Percentiles rank a stretch among this genome's conserved stretches.
Evolutionary conservation across 164 flowering plant species (phyloP).

Genomic region (Annona squamosa): DNA sequence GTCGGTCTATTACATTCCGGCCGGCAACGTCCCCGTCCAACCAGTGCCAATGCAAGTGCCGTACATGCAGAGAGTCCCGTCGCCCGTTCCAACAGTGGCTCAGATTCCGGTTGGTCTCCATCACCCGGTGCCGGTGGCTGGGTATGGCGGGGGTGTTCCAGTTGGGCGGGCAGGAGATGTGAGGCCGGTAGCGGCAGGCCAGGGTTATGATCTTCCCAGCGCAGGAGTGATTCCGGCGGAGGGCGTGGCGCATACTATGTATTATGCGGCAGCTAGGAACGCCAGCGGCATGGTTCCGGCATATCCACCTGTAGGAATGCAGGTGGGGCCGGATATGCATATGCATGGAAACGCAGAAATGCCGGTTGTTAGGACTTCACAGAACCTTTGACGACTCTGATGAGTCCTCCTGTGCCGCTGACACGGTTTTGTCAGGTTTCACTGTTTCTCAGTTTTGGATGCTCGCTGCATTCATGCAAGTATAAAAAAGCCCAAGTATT

Average conservation of each 20-base stretch:
- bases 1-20: constrained; percentile 59
- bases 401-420: neutral
- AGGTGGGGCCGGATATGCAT: constrained; percentile 31
- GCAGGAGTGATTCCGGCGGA: constrained; percentile 19
- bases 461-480: too few relatives aligned
- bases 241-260: constrained; percentile 33
- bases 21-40: constrained; percentile 33
- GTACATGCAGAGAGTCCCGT: constrained; percentile 26
- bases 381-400: constrained; percentile 1
- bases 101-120: constrained; percentile 35
- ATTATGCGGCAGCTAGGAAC: constrained; percentile 35
- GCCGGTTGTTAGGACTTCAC: constrained; percentile 19
- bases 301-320: constrained; percentile 31
- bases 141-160: constrained; percentile 30
- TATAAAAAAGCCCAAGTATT: too few relatives aligned
- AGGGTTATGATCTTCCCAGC: constrained; percentile 16
- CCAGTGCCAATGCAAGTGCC: constrained; percentile 29
- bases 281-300: constrained; percentile 32
- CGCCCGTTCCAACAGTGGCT: constrained; percentile 19
- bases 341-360: constrained; percentile 21
- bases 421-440: neutral
- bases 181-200: constrained; percentile 22
- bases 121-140: constrained; percentile 34
- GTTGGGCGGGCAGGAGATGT: constrained; percentile 5
- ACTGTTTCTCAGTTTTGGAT: neutral